A percentile compares a stretch with the other conserved stretches of the same genome.
phyloP scores from a whole-genome alignment of 2,329 filamentous ascomycete species.

The Helicocarpus griseus region DNA sequence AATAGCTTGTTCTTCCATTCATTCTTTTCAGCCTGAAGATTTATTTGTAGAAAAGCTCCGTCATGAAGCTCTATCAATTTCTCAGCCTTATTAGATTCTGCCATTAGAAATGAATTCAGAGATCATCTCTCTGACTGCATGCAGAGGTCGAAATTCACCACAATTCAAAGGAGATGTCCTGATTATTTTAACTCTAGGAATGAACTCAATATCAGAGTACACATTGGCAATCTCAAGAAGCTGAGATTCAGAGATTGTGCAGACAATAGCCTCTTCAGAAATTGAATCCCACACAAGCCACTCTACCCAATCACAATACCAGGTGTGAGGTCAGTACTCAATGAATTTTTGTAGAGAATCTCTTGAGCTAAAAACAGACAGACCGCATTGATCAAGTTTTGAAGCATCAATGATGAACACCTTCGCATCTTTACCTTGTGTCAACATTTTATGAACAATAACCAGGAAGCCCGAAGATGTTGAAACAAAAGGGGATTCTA shows the following conservation, averaged over 20 bases:
- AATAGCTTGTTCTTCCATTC: conserved; percentile 15
- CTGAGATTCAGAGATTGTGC: conserved; percentile 16
- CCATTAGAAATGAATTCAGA: conserved; percentile 13
- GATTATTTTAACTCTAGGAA: conserved; percentile 19
- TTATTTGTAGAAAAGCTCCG: conserved; percentile 34
- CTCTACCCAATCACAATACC: conserved; percentile 23
- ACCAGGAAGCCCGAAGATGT: conserved; percentile 18
- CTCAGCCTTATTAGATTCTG: conserved; percentile 17
- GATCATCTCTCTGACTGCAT: conserved; percentile 3
- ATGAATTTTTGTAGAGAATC: conserved; percentile 14
- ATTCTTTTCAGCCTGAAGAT: conserved; percentile 10
- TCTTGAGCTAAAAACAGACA: conserved; percentile 22
- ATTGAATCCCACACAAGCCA: conserved; percentile 27
- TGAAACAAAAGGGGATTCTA: conserved; percentile 27
- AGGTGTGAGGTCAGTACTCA: conserved; percentile 2
- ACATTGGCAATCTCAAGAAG: conserved; percentile 14
- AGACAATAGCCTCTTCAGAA: conserved; percentile 19
- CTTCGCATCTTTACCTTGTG: conserved; percentile 14
- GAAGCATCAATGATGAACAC: conserved; percentile 24
- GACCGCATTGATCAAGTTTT: conserved; percentile 12
- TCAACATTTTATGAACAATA: conserved; percentile 24
- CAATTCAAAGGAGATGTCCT: conserved; percentile 1
- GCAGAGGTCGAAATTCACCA: conserved; percentile 3
- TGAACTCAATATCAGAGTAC: conserved; percentile 13
- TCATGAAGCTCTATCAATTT: conserved; percentile 30